Conservation (phyloP, 2,329 filamentous ascomycete genomes). For the Aspergillus oerlinghausenensis region DNA sequence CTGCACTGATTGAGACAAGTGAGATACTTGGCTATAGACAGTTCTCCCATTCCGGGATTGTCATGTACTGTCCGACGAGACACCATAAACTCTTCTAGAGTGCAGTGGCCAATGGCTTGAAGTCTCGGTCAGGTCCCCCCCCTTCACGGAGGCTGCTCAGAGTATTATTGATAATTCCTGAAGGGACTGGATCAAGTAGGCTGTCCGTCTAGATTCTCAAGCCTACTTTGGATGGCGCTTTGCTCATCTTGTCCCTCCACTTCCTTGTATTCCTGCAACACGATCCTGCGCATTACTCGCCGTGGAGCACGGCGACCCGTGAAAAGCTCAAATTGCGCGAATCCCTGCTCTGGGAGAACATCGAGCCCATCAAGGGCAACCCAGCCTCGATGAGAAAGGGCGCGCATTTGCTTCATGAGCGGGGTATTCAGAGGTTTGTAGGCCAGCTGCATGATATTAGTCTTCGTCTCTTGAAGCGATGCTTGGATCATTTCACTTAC, state of each 20-base stretch:
- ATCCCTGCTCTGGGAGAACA: constrained; percentile 37
- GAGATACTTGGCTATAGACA: neutral
- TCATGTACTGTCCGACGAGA: neutral
- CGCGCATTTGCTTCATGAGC: constrained; percentile 34
- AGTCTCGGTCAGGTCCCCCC: too few relatives aligned
- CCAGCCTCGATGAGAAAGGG: constrained; percentile 34
- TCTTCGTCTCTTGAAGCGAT: neutral
- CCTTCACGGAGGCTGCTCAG: neutral
- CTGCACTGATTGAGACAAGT: neutral
- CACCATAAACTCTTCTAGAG: neutral
- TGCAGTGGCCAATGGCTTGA: too few relatives aligned
- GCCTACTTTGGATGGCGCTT: constrained; percentile 24
- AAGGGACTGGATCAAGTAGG: constrained; percentile 25
- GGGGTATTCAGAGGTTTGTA: constrained; percentile 39
- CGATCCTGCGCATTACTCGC: constrained; percentile 34
- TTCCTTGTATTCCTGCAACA: constrained; percentile 31
- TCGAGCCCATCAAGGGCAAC: constrained; percentile 38
- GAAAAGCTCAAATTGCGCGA: constrained; percentile 38
- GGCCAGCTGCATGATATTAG: constrained; percentile 24
- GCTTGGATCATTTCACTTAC: constrained; percentile 25
- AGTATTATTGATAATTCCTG: neutral
- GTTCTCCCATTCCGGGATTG: neutral
- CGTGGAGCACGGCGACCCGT: constrained; percentile 36
- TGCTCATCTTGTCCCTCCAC: constrained; percentile 32
- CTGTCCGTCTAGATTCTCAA: constrained; percentile 30